Evolutionary conservation across 176 grass and related monocot genomes (phyloP).

Genomic region (Oryza officinalis): DNA sequence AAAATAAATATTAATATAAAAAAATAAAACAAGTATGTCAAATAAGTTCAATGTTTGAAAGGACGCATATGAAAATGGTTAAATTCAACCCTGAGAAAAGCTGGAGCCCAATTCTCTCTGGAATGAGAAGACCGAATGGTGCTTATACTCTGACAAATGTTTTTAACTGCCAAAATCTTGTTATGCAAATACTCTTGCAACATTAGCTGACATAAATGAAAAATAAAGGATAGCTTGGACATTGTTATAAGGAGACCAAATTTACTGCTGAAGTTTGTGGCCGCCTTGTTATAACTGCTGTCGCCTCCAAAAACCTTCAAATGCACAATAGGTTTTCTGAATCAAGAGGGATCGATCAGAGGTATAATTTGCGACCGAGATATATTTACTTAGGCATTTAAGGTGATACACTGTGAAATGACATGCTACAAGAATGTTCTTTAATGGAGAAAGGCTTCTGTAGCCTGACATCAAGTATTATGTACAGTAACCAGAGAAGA

Average conservation of each 20-base stretch:
- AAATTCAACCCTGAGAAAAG: slow-evolving; percentile 3
- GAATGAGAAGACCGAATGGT: not conserved
- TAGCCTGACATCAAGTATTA: slow-evolving; percentile 40
- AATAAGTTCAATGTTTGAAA: not conserved
- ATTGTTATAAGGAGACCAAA: not conserved
- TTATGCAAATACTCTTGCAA: not conserved
- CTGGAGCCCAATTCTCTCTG: not conserved
- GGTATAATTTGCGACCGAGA: not conserved
- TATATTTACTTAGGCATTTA: slow-evolving; percentile 37
- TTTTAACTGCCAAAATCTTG: not conserved
- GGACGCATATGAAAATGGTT: not conserved
- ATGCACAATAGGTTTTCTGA: not conserved
- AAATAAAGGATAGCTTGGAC: not conserved
- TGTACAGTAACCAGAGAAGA: slow-evolving; percentile 37
- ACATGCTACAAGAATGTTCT: not conserved
- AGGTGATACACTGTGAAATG: slow-evolving; percentile 21
- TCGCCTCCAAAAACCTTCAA: not conserved
- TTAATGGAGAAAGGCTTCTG: not conserved
- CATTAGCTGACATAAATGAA: not conserved
- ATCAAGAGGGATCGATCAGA: slow-evolving; percentile 1
- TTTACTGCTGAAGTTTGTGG: not conserved
- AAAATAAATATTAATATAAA: not conserved
- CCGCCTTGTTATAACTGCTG: not conserved
- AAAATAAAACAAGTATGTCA: not conserved
- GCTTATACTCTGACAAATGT: not conserved